Conservation (phyloP, 768 basidiomycete genomes). For the Lentinula edodes region DNA sequence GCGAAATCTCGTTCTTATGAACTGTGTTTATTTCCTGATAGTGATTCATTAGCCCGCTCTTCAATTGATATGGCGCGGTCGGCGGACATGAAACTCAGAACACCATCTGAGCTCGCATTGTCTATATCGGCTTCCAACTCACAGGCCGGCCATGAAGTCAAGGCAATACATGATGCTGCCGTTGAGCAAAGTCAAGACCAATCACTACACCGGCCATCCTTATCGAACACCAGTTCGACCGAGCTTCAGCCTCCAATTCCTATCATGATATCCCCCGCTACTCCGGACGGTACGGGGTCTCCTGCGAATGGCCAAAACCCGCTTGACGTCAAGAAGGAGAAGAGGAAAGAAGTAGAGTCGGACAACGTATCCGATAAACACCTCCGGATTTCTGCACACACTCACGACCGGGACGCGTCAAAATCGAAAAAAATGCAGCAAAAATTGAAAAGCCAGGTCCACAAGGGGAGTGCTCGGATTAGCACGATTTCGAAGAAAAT, state of each 20-base stretch:
- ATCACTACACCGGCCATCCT: background rate
- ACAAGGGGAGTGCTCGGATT: constrained; percentile 68
- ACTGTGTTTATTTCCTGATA: background rate
- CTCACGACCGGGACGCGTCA: constrained; percentile 38
- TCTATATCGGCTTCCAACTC: constrained; percentile 10
- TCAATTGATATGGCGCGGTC: constrained; percentile 15
- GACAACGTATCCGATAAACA: constrained; percentile 33
- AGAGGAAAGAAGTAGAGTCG: constrained; percentile 6
- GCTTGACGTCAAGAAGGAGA: constrained; percentile 11
- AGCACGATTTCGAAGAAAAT: constrained; percentile 75
- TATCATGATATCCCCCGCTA: constrained; percentile 61
- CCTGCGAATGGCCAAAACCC: constrained; percentile 4
- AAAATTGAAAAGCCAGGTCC: constrained; percentile 68
- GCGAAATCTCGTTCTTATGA: background rate
- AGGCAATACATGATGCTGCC: background rate
- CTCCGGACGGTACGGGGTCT: constrained; percentile 35
- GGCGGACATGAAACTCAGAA: constrained; percentile 21
- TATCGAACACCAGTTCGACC: background rate
- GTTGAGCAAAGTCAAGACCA: background rate
- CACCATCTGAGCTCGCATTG: constrained; percentile 21
- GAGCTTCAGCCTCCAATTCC: constrained; percentile 28
- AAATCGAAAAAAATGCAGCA: constrained; percentile 71
- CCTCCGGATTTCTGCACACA: constrained; percentile 10
- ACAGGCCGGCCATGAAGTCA: constrained; percentile 5
- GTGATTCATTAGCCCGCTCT: background rate